A percentile compares a stretch with the other conserved stretches of the same genome.
These are phyloP conservation scores for Phytomonas sp. DNA, from an alignment of 208 protist species.

Conservation along the genomic window DNA sequence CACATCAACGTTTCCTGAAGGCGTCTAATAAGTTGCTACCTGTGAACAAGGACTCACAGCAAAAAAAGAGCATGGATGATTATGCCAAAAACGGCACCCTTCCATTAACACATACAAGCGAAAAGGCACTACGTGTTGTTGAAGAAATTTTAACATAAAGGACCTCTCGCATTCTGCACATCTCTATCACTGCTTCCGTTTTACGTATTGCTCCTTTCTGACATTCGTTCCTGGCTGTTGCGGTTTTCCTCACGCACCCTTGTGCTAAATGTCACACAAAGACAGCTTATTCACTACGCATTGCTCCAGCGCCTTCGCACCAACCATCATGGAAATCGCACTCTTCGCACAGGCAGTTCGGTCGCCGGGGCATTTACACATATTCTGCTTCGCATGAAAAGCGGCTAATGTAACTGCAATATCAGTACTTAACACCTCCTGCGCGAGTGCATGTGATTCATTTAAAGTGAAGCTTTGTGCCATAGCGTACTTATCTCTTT, in stretches of 20 bases:
- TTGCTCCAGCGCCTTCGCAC: conserved; percentile 28
- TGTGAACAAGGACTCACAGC: not conserved
- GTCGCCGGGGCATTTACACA: not conserved
- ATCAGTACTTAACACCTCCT: not conserved
- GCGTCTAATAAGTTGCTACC: not conserved
- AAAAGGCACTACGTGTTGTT: not conserved
- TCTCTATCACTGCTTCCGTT: not conserved
- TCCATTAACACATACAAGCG: not conserved
- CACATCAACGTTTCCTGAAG: not conserved
- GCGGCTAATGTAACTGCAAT: not conserved
- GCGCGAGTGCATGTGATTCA: not conserved
- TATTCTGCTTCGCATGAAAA: not conserved
- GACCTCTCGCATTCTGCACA: not conserved
- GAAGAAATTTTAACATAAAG: not conserved
- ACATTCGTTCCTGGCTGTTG: not conserved
- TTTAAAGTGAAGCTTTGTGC: not conserved
- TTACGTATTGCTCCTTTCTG: not conserved
- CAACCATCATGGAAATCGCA: not conserved
- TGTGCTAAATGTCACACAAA: conserved; percentile 8
- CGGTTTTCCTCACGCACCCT: not conserved
- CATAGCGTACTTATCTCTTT: conserved; percentile 1
- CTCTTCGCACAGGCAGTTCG: not conserved
- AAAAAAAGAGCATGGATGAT: not conserved
- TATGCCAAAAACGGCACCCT: not conserved
- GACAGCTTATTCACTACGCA: conserved; percentile 50